Conservation (phyloP, 108 stramenopile genomes). For the Discostella stelligeroides region DNA sequence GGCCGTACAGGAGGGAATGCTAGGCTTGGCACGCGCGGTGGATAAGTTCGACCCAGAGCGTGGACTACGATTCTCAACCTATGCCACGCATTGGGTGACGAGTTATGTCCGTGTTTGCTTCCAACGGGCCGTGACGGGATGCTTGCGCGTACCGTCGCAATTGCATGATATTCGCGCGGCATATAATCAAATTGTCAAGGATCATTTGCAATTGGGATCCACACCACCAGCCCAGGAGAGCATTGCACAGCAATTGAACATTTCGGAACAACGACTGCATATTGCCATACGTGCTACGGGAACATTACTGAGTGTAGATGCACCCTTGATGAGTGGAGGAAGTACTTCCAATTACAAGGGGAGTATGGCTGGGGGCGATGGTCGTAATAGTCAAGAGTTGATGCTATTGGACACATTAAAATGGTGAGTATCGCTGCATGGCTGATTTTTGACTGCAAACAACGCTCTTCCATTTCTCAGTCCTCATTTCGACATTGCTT, state of each 20-base stretch:
- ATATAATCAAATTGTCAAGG: constrained; percentile 62
- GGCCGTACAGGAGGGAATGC: constrained; percentile 83
- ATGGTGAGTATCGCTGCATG: constrained; percentile 20
- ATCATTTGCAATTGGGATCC: constrained; percentile 38
- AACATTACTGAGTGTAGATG: constrained; percentile 60
- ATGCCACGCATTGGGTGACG: constrained; percentile 87
- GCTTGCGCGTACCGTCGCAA: constrained; percentile 62
- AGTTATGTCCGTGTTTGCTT: constrained; percentile 69
- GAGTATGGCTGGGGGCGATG: constrained; percentile 54
- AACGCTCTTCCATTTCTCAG: too few relatives aligned
- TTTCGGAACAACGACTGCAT: constrained; percentile 53
- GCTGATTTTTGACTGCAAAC: too few relatives aligned
- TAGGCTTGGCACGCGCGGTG: constrained; percentile 78
- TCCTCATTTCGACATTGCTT: background rate
- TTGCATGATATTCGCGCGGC: constrained; percentile 61
- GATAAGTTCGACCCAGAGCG: constrained; percentile 77
- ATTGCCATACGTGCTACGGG: constrained; percentile 64
- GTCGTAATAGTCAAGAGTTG: constrained; percentile 39
- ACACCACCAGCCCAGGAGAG: constrained; percentile 43
- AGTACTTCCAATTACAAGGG: constrained; percentile 57
- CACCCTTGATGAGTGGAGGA: constrained; percentile 35
- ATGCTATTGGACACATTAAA: constrained; percentile 46
- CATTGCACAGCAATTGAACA: constrained; percentile 57
- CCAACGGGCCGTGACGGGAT: constrained; percentile 59
- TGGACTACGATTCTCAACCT: constrained; percentile 77